Evolutionary conservation across 257 asterid species (phyloP).

Genomic region (Vinca minor): DNA sequence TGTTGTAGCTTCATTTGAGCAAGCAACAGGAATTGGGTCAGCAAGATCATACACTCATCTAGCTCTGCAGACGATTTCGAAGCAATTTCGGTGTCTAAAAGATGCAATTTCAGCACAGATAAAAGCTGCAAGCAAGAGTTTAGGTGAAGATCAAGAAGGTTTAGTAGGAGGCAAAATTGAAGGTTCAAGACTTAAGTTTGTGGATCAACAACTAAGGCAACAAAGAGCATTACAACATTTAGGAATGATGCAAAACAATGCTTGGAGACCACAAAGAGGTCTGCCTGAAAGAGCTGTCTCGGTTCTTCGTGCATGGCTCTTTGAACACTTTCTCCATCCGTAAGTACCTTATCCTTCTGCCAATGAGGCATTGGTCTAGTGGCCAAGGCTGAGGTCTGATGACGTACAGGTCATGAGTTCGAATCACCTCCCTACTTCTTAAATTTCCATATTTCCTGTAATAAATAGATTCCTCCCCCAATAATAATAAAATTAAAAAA

Average conservation of each 20-base stretch:
- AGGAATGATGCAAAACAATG: conserved; percentile 53
- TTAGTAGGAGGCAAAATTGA: conserved; percentile 23
- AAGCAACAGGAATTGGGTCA: conserved; percentile 60
- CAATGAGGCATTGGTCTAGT: too few species aligned
- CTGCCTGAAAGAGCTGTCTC: conserved; percentile 70
- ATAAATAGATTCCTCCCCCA: too few species aligned
- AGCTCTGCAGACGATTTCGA: conserved; percentile 51
- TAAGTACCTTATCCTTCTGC: conserved; percentile 12
- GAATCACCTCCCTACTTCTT: too few species aligned
- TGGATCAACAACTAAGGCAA: too few species aligned
- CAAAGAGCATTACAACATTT: conserved; percentile 49
- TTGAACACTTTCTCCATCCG: conserved; percentile 82
- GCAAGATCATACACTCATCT: conserved; percentile 52
- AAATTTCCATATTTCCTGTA: too few species aligned
- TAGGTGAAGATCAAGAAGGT: conserved; percentile 37
- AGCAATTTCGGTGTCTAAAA: conserved; percentile 58
- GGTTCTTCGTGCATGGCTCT: conserved; percentile 82
- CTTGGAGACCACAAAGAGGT: conserved; percentile 77
- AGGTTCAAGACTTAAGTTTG: too few species aligned
- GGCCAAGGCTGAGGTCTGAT: too few species aligned
- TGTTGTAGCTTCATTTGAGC: conserved; percentile 46
- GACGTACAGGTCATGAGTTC: too few species aligned
- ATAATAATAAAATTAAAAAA: too few species aligned
- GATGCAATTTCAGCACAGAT: conserved; percentile 48
- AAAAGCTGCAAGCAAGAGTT: conserved; percentile 31